Base-by-base conservation (phyloP, 495 filamentous ascomycete genomes). In the Hypoxylon lenormandii region DNA sequence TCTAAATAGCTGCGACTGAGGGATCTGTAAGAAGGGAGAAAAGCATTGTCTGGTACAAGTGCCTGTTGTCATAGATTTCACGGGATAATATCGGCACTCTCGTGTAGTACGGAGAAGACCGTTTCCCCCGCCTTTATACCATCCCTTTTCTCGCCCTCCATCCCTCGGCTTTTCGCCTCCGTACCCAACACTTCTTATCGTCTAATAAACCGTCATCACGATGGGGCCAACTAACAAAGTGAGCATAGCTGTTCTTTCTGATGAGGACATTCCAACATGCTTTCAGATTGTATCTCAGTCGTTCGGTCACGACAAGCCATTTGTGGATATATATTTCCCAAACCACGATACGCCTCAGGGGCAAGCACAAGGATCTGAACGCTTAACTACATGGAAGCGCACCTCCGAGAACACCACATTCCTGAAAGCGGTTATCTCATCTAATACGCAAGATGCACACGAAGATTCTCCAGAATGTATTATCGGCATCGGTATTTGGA, bases 1-100 rank as follows among this genome's bases (percentile, higher is more conserved):
- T 83, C 6, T 80, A 82, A 5, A 84, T 72, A 59, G 84, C 84
- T 66, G 86, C 76, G 11, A 86, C 69, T 28, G 83, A n/a, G n/a
- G n/a, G n/a, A n/a, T n/a, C n/a, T n/a, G n/a, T n/a, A n/a, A n/a
- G n/a, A n/a, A n/a, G n/a, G n/a, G n/a, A n/a, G n/a, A n/a, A n/a
- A n/a, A n/a, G n/a, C n/a, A n/a, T n/a, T n/a, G n/a, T n/a, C n/a
- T n/a, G n/a, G n/a, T n/a, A n/a, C n/a, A n/a, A n/a, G n/a, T n/a
- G n/a, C n/a, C n/a, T n/a, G n/a, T n/a, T n/a, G n/a, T n/a, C n/a
- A n/a, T n/a, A n/a, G n/a, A n/a, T n/a, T n/a, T n/a, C n/a, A n/a
- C n/a, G n/a, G n/a, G n/a, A n/a, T n/a, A n/a, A 26, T 26, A 5
- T 26, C 23, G 23, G 23, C 23, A 26, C 23, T 26, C 23, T 26